Conservation (phyloP, 2,329 filamentous ascomycete species). For the Alternaria consortialis region DNA sequence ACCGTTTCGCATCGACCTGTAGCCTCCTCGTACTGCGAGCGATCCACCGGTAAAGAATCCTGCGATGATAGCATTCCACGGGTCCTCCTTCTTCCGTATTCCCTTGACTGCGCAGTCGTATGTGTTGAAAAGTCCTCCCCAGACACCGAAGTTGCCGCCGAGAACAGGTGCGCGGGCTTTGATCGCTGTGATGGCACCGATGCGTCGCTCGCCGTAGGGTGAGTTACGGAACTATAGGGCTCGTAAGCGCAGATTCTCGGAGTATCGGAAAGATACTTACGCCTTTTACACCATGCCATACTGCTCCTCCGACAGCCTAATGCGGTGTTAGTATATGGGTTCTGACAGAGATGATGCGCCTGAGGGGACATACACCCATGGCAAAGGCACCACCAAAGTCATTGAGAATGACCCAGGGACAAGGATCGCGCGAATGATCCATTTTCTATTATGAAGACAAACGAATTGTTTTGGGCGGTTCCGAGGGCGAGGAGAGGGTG, state of each 20-base stretch:
- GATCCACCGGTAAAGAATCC: slow-evolving; percentile 92
- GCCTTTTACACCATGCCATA: slow-evolving; percentile 98
- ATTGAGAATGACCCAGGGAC: slow-evolving; percentile 94
- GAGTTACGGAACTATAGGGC: slow-evolving; percentile 47
- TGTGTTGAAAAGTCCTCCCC: slow-evolving; percentile 94
- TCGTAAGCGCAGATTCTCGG: slow-evolving; percentile 18
- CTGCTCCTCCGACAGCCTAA: slow-evolving; percentile 59
- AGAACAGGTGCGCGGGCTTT: slow-evolving; percentile 96
- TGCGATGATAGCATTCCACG: slow-evolving; percentile 96
- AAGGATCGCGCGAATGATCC: slow-evolving; percentile 97
- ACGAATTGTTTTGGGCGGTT: background rate
- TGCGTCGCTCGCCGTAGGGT: slow-evolving; percentile 87
- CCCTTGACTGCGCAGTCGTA: slow-evolving; percentile 98
- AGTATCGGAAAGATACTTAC: slow-evolving; percentile 61
- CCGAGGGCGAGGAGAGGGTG: slow-evolving; percentile 23
- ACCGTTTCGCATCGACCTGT: slow-evolving; percentile 90
- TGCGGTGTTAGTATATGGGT: slow-evolving; percentile 20
- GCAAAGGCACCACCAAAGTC: slow-evolving; percentile 97
- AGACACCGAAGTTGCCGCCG: slow-evolving; percentile 97
- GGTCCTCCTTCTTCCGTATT: slow-evolving; percentile 90
- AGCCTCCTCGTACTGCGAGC: slow-evolving; percentile 88
- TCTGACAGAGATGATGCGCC: background rate
- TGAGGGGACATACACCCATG: slow-evolving; percentile 79
- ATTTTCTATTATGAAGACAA: slow-evolving; percentile 57
- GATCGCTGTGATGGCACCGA: slow-evolving; percentile 93